Evolutionary conservation across 106 monocot genomes (phyloP), one percentile per base, ranked within the genome.

Genomic region (Allium fistulosum): DNA sequence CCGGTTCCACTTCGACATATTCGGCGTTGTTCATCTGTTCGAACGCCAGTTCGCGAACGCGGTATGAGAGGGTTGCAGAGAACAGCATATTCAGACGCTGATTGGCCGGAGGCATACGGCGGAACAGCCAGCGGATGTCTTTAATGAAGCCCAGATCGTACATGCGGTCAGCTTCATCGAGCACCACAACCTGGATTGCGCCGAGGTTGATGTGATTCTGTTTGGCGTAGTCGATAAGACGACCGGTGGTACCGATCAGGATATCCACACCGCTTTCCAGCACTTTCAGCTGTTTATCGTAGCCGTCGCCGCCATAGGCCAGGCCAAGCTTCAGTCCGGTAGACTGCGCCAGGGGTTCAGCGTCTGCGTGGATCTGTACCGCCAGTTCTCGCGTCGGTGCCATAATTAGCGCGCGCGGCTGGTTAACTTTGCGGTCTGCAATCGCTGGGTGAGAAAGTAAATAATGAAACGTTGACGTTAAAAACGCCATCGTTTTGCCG

Each of bases 91-190:
- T n/a, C n/a, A n/a, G n/a, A n/a, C n/a, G n/a, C n/a, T n/a, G n/a
- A n/a, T n/a, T n/a, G n/a, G n/a, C n/a, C n/a, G n/a, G n/a, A n/a
- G n/a, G n/a, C n/a, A n/a, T n/a, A n/a, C n/a, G n/a, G n/a, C n/a
- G n/a, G n/a, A n/a, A n/a, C n/a, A n/a, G n/a, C n/a, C n/a, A n/a
- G n/a, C n/a, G n/a, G n/a, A n/a, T n/a, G n/a, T n/a, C n/a, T n/a
- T n/a, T n/a, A n/a, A n/a, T n/a, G 59, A 60, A 60, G 9, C 59
- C 59, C 9, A 60, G 59, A 26, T 60, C 59, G 59, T 6, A 8
- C 59, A 60, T 60, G 12, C 13, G 59, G 59, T 60, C 59, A 26
- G 59, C 59, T 26, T 60, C 59, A 26, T 60, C 59, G 8, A 60
- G 6, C 17, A 60, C 59, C 6, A 14, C 7, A 26, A 8, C 7